These are phyloP conservation scores for Zasmidium citrigriseum DNA, from an alignment of 2,329 filamentous ascomycete species.

Conservation along the genomic window DNA sequence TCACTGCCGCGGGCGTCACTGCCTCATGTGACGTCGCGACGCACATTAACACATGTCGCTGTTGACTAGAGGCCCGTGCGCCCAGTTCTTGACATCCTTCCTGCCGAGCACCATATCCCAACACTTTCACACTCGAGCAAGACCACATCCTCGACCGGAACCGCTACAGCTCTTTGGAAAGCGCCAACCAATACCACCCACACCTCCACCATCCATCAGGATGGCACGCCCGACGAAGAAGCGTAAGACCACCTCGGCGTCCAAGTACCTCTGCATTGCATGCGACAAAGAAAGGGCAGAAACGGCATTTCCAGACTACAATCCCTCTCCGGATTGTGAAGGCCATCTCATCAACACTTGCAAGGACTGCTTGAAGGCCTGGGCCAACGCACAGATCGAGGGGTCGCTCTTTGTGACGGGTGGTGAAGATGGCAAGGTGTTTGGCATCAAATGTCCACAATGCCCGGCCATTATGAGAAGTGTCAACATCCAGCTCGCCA, in stretches of 20 bases:
- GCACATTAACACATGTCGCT: not conserved
- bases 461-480: conserved; percentile 49
- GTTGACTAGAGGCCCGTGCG: not conserved
- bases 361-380: conserved; percentile 37
- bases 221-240: conserved; percentile 12
- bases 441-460: conserved; percentile 53
- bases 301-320: conserved; percentile 34
- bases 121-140: not conserved
- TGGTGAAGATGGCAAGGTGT: conserved; percentile 35
- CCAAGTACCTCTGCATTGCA: conserved; percentile 22
- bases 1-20: not conserved
- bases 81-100: not conserved
- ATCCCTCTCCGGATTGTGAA: conserved; percentile 37
- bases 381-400: conserved; percentile 36
- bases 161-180: not conserved
- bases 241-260: not conserved
- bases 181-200: conserved; percentile 4
- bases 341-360: conserved; percentile 42
- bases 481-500: conserved; percentile 48
- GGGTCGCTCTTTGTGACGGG: conserved; percentile 12
- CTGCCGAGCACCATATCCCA: not conserved
- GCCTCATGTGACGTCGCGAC: not conserved
- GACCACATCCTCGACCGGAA: not conserved
- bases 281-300: conserved; percentile 22
- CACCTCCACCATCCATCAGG: not conserved